Percentiles rank a stretch among this genome's conserved stretches.
phyloP scores from a whole-genome alignment of 2,329 filamentous ascomycete species.

The Pestalotiopsis sp. region DNA sequence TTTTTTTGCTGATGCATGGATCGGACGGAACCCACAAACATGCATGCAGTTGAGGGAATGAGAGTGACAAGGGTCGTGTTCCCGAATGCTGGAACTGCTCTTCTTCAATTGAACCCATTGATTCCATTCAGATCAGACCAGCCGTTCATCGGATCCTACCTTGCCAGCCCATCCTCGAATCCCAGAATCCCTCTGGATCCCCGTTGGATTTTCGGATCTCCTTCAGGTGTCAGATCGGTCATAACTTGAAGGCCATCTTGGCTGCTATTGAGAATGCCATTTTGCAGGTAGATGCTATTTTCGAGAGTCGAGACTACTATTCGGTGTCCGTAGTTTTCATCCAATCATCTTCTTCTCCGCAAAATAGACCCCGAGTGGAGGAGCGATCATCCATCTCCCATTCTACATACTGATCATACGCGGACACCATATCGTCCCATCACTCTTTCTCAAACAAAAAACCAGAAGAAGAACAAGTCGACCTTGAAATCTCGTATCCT shows the following conservation, averaged over 20 bases:
- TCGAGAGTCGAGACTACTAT: background rate
- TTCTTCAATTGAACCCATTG: background rate
- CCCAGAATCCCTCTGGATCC: background rate
- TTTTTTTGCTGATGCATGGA: conserved; percentile 8
- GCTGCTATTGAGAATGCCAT: background rate
- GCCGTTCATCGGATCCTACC: background rate
- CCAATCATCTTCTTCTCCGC: background rate
- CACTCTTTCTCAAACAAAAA: background rate
- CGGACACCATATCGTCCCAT: background rate
- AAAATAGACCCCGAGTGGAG: background rate
- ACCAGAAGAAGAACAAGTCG: background rate
- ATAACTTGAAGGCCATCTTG: background rate
- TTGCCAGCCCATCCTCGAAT: background rate
- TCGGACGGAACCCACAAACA: conserved; percentile 7
- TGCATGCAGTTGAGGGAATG: background rate
- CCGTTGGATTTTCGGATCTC: background rate
- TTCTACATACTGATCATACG: background rate
- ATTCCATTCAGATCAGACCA: background rate
- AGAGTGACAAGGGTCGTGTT: background rate
- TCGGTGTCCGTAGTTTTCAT: background rate
- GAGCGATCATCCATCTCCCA: background rate
- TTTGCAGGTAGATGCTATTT: too few species aligned
- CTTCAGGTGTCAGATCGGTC: background rate
- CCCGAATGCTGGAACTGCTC: background rate
- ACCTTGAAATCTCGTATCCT: background rate